Percentiles rank a stretch among this genome's conserved stretches.
These are phyloP conservation scores for Cercospora sp. DNA, from an alignment of 2,329 filamentous ascomycete species.

Conservation along the genomic window DNA sequence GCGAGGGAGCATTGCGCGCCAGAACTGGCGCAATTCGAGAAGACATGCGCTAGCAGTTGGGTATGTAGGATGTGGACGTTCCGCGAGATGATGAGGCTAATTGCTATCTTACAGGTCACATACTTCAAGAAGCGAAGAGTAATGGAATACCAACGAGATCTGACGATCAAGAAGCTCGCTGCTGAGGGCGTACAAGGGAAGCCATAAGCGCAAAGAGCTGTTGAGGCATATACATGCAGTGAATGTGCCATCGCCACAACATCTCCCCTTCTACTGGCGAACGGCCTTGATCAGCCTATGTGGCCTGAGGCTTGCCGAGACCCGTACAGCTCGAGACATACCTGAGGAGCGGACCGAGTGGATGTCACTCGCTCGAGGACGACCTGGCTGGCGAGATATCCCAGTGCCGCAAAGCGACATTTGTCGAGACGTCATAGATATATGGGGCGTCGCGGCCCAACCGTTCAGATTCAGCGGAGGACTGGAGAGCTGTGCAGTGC, in stretches of 20 bases:
- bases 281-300: background rate
- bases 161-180: constrained; percentile 70
- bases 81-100: background rate
- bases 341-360: too few relatives aligned
- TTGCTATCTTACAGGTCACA: constrained; percentile 63
- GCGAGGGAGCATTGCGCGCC: constrained; percentile 57
- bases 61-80: constrained; percentile 54
- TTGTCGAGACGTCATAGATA: background rate
- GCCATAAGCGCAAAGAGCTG: constrained; percentile 17
- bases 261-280: background rate
- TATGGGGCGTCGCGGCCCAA: background rate
- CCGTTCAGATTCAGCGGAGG: background rate
- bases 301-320: background rate
- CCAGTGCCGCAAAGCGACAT: background rate
- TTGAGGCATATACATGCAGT: background rate
- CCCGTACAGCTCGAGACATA: too few relatives aligned
- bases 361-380: too few relatives aligned
- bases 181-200: constrained; percentile 44
- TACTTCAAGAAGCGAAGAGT: constrained; percentile 98
- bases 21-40: constrained; percentile 69
- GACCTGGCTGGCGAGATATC: too few relatives aligned
- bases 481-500: background rate
- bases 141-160: constrained; percentile 83
- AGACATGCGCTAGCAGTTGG: constrained; percentile 87
- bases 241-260: background rate